Conservation (phyloP, 1,139 yeast species). For the Suhomyces chickasaworum region DNA sequence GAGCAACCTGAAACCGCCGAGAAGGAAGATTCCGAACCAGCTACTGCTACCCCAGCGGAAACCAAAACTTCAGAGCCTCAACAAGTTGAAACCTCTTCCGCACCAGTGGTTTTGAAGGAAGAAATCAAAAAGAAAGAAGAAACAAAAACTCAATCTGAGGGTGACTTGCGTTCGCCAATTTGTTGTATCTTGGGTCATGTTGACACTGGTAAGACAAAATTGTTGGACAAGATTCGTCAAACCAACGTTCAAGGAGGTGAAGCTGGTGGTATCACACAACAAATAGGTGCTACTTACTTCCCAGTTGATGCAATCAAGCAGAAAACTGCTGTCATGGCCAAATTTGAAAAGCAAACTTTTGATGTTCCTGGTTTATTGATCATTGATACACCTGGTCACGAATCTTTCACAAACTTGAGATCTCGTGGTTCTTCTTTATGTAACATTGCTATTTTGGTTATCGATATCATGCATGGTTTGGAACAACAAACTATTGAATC, state of each 20-base stretch:
- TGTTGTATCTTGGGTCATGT: conserved; percentile 99
- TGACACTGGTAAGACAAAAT: conserved; percentile 98
- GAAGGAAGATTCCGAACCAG: conserved; percentile 20
- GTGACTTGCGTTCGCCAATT: conserved; percentile 91
- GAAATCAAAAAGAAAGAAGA: conserved; percentile 33
- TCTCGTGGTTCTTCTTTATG: conserved; percentile 98
- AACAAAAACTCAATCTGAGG: conserved; percentile 27
- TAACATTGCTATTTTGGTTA: conserved; percentile 97
- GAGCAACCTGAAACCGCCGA: conserved; percentile 32
- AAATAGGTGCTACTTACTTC: conserved; percentile 99
- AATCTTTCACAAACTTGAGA: conserved; percentile 95
- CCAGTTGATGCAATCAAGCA: conserved; percentile 91
- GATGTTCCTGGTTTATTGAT: conserved; percentile 97
- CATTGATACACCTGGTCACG: conserved; percentile 99
- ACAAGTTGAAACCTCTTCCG: conserved; percentile 14
- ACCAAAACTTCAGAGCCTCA: conserved; percentile 8
- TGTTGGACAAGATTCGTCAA: conserved; percentile 95
- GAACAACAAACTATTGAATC: conserved; percentile 98
- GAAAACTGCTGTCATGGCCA: conserved; percentile 89
- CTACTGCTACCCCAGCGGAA: background rate
- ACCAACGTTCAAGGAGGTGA: conserved; percentile 99
- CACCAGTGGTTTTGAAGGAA: conserved; percentile 29
- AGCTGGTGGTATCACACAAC: conserved; percentile 99
- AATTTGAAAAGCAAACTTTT: conserved; percentile 79
- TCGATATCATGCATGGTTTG: conserved; percentile 98